Evolutionary conservation across 2,329 filamentous ascomycete species (phyloP).

Genomic region (Parasarocladium wereldwijsianum): DNA sequence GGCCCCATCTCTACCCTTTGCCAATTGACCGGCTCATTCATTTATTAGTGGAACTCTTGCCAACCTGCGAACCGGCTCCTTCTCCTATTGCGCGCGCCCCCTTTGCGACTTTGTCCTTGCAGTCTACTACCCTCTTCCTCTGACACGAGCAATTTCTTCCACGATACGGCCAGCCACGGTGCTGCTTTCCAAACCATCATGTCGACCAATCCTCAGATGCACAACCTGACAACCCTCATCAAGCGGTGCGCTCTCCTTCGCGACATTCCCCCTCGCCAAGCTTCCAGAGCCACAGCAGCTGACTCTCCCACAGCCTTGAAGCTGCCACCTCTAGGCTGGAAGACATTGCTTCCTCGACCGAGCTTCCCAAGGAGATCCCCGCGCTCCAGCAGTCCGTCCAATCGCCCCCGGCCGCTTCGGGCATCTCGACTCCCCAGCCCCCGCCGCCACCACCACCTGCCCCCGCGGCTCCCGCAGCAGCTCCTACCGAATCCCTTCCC

Average conservation of each 20-base stretch:
- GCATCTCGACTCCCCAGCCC: conserved; percentile 16
- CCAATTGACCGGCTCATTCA: no score
- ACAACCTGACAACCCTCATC: conserved; percentile 93
- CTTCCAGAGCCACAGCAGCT: no score
- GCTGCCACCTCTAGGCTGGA: conserved; percentile 91
- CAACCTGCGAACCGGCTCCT: no score
- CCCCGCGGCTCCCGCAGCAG: conserved; percentile 19
- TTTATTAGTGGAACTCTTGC: no score
- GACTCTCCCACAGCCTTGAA: conserved; percentile 55
- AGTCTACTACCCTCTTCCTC: no score
- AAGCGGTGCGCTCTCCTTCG: conserved; percentile 61
- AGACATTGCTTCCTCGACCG: conserved; percentile 76
- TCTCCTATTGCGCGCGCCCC: no score
- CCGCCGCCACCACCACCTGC: conserved; percentile 13
- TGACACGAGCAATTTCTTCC: no score
- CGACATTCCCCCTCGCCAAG: no score
- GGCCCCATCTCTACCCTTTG: no score
- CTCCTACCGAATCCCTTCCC: conserved; percentile 43
- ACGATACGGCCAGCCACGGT: no score
- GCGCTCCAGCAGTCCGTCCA: conserved; percentile 25
- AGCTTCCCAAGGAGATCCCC: conserved; percentile 37
- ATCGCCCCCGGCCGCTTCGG: conserved; percentile 15
- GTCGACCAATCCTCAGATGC: conserved; percentile 71
- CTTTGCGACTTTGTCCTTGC: no score
- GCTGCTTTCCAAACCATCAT: conserved; percentile 50